A percentile compares a stretch with the other conserved stretches of the same genome.
phyloP scores from a whole-genome alignment of 129 eudicot species.

The Oenanthe sinensis region DNA sequence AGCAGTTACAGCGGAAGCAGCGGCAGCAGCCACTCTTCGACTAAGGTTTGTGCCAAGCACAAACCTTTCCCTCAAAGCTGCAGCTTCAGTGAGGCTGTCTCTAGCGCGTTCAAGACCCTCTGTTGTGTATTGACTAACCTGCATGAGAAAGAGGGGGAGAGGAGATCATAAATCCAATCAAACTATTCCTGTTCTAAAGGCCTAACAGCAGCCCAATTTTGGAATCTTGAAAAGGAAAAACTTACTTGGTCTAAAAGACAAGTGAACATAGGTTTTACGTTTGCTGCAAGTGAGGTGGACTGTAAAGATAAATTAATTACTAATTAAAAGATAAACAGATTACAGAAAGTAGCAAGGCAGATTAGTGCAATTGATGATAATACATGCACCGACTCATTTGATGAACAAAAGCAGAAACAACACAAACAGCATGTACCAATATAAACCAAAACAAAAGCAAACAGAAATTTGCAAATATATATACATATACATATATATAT shows the following conservation, averaged over 20 bases:
- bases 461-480: not conserved
- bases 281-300: constrained; percentile 88
- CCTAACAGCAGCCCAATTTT: constrained; percentile 4
- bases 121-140: constrained; percentile 81
- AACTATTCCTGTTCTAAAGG: not conserved
- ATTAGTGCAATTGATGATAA: constrained; percentile 5
- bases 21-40: constrained; percentile 99
- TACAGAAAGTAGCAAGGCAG: not conserved
- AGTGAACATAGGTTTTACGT: constrained; percentile 78
- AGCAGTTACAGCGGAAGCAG: constrained; percentile 91
- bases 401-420: not conserved
- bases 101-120: constrained; percentile 98
- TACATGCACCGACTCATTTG: not conserved
- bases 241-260: constrained; percentile 95
- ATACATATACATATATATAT: not conserved
- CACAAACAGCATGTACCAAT: not conserved
- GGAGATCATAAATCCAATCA: not conserved
- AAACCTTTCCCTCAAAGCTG: constrained; percentile 94
- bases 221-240: constrained; percentile 6
- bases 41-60: constrained; percentile 84
- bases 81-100: constrained; percentile 93
- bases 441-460: not conserved
- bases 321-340: not conserved
- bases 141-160: constrained; percentile 12
- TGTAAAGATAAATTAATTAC: constrained; percentile 27